Base-by-base conservation (phyloP, 1,284 basidiomycete genomes). In the Cryptococcus deneoformans region DNA sequence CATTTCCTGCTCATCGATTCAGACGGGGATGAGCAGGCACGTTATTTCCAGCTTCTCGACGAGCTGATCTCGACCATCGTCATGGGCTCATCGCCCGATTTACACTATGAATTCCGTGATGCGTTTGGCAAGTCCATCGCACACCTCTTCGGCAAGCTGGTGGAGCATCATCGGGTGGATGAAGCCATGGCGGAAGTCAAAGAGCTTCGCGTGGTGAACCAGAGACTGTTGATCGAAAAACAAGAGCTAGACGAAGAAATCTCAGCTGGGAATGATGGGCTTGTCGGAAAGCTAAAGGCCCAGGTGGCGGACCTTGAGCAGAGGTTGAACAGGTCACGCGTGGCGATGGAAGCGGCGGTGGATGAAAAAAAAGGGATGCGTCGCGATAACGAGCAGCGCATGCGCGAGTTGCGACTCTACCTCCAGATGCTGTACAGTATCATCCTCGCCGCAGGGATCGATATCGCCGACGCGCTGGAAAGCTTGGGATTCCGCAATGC, bases 31-130 rank as follows among this genome's bases (percentile, higher is more conserved):
- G 83, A 87, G 38, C 83, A 90, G 71, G 85, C 85, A 38, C 88
- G 93, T 67, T 91, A 94, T 77, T 97, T 90, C 77, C 92, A 93
- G 77, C 84, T 99, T 50, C 84, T 99, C 67, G 92, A 98, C 73
- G 87, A 89, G n/a, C 81, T 98, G 50, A 85, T 99, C 49, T 87
- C 91, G 38, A 90, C 94, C 66, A 86, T 99, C 47, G 93, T 98
- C 29, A 85, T 97, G 79, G 92, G 96, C 77, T 78, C 80, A 52
- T 90, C 92, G 76, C 83, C 92, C 51, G 80, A 81, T 39, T 75
- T 82, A 44, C 79, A 81, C 51, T 85, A 84, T 36, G 89, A 90
- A 38, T 90, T 92, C 35, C 89, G 92, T 58, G 84, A 87, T 50
- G 85, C 93, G 20, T 83, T 97, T 62, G 94, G 93, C 0, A 86